phyloP scores from a whole-genome alignment of 805 yeast genomes.

The Metschnikowia similis region DNA sequence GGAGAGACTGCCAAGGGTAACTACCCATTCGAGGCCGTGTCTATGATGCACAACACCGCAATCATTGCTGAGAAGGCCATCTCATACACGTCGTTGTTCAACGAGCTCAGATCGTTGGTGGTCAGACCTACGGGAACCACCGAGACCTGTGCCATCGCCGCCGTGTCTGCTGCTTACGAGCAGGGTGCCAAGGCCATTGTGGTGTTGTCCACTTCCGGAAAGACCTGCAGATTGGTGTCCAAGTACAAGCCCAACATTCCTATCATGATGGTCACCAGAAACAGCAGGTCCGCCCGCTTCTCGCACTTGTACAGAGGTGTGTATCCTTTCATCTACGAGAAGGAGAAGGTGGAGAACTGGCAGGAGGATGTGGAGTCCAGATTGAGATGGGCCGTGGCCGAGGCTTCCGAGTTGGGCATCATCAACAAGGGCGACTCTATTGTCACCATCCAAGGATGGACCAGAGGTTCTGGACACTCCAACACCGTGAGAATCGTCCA shows the following conservation, averaged over 20 bases:
- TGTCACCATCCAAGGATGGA: slow-evolving; percentile 97
- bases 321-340: slow-evolving; percentile 86
- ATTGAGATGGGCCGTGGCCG: slow-evolving; percentile 86
- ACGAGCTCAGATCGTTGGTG: slow-evolving; percentile 84
- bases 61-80: slow-evolving; percentile 95
- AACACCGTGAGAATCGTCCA: slow-evolving; percentile 92
- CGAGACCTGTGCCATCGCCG: slow-evolving; percentile 96
- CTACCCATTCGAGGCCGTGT: slow-evolving; percentile 96
- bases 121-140: slow-evolving; percentile 86
- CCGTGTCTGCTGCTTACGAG: slow-evolving; percentile 94
- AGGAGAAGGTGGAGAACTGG: slow-evolving; percentile 75
- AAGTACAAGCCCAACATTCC: slow-evolving; percentile 98
- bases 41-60: slow-evolving; percentile 98
- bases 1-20: slow-evolving; percentile 99
- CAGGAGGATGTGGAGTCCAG: slow-evolving; percentile 94
- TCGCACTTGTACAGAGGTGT: slow-evolving; percentile 98
- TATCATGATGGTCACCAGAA: slow-evolving; percentile 96
- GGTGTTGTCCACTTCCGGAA: slow-evolving; percentile 92
- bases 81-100: slow-evolving; percentile 78
- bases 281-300: slow-evolving; percentile 87
- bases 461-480: slow-evolving; percentile 97
- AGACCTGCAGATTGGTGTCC: slow-evolving; percentile 91
- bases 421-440: slow-evolving; percentile 82
- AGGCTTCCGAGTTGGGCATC: slow-evolving; percentile 84
- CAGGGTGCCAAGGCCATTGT: slow-evolving; percentile 95